phyloP scores from a whole-genome alignment of 306 rosid genomes.

The Datisca glomerata region DNA sequence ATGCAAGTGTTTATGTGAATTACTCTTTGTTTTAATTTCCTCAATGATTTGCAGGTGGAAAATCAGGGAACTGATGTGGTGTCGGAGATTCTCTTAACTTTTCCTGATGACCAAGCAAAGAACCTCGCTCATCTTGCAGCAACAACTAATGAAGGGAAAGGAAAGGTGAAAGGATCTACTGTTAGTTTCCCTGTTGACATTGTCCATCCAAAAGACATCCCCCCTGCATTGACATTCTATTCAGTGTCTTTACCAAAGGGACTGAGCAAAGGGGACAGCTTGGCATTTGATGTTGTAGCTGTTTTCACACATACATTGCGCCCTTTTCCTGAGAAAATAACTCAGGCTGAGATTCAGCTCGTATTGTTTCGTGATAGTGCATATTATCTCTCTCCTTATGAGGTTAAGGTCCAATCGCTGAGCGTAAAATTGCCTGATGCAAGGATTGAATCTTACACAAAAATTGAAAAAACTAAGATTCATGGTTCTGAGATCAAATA shows the following conservation, averaged over 20 bases:
- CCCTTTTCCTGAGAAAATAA: conserved; percentile 85
- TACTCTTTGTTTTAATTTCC: too few species aligned
- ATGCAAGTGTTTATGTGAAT: too few species aligned
- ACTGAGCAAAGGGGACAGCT: conserved; percentile 55
- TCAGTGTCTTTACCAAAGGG: conserved; percentile 64
- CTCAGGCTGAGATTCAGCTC: conserved; percentile 83
- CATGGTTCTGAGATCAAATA: conserved; percentile 91
- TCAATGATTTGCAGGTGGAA: conserved; percentile 66
- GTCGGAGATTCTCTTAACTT: conserved; percentile 44
- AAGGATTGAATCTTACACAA: conserved; percentile 78
- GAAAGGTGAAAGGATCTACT: conserved; percentile 46
- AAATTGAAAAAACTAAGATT: conserved; percentile 45
- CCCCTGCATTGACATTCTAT: conserved; percentile 47
- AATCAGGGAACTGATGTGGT: conserved; percentile 54
- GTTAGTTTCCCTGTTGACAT: conserved; percentile 33
- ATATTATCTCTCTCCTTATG: conserved; percentile 68
- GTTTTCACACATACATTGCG: conserved; percentile 48
- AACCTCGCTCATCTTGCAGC: conserved; percentile 59
- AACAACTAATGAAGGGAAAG: conserved; percentile 46
- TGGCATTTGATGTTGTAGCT: conserved; percentile 57
- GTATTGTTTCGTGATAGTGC: conserved; percentile 75
- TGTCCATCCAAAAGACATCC: conserved; percentile 46
- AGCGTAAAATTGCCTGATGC: conserved; percentile 73
- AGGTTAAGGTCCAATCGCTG: conserved; percentile 61
- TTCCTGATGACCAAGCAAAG: conserved; percentile 55